These are phyloP conservation scores for Botrytis galanthina DNA, from an alignment of 2,329 filamentous ascomycete species.

Conservation along the genomic window DNA sequence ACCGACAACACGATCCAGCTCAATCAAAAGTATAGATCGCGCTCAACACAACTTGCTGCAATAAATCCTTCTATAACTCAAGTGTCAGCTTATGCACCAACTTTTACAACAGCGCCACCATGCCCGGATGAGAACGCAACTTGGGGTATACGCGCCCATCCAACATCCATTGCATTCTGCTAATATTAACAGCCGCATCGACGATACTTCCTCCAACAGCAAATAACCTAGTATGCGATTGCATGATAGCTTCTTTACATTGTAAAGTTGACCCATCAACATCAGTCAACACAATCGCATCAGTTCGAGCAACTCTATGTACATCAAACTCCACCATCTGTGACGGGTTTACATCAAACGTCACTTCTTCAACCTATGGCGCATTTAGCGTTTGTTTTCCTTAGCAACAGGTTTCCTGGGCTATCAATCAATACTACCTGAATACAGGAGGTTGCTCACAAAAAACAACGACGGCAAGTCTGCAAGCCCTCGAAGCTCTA, in stretches of 20 bases:
- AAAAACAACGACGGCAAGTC: not conserved
- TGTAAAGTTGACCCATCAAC: not conserved
- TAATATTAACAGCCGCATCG: slow-evolving; percentile 45
- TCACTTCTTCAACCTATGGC: slow-evolving; percentile 65
- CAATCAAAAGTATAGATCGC: slow-evolving; percentile 61
- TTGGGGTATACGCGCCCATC: not conserved
- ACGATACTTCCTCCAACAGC: slow-evolving; percentile 70
- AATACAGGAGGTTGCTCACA: slow-evolving; percentile 39
- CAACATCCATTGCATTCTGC: not conserved
- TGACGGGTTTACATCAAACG: slow-evolving; percentile 44
- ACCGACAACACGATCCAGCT: slow-evolving; percentile 59
- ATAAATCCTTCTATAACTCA: slow-evolving; percentile 55
- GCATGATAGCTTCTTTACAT: slow-evolving; percentile 70
- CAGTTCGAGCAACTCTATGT: slow-evolving; percentile 46
- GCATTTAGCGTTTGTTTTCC: slow-evolving; percentile 71
- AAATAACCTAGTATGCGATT: slow-evolving; percentile 72
- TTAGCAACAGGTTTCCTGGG: slow-evolving; percentile 67
- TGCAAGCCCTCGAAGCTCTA: not conserved
- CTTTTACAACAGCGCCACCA: slow-evolving; percentile 13
- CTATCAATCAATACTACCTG: slow-evolving; percentile 62
- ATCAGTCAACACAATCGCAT: slow-evolving; percentile 59
- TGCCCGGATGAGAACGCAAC: slow-evolving; percentile 9
- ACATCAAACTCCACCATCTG: slow-evolving; percentile 47
- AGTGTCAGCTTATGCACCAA: slow-evolving; percentile 64
- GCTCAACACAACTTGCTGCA: slow-evolving; percentile 45